Conservation (phyloP, 768 basidiomycete genomes). For the Tulasnella calospora region DNA sequence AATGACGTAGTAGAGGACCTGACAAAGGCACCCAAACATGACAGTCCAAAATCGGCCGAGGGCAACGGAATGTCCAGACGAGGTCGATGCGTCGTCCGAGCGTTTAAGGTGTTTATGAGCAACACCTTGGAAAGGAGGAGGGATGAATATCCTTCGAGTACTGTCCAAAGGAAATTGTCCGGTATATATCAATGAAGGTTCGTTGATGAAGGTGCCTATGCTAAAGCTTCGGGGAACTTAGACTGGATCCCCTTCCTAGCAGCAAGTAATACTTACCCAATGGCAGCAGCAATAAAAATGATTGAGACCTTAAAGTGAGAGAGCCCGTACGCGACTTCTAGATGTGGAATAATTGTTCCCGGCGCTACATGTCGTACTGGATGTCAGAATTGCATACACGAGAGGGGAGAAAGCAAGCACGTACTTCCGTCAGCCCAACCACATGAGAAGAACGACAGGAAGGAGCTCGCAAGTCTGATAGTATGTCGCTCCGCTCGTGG, state of each 20-base stretch:
- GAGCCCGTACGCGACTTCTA: neutral
- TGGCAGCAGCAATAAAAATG: slow-evolving; percentile 48
- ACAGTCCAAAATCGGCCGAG: slow-evolving; percentile 12
- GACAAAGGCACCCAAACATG: slow-evolving; percentile 10
- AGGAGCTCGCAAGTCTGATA: slow-evolving; percentile 14
- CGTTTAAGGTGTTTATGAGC: slow-evolving; percentile 29
- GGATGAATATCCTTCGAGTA: slow-evolving; percentile 32
- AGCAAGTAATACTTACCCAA: slow-evolving; percentile 41
- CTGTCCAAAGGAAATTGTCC: slow-evolving; percentile 38
- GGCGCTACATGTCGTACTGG: neutral
- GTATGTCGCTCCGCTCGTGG: neutral
- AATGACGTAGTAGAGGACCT: slow-evolving; percentile 14
- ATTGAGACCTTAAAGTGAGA: slow-evolving; percentile 36
- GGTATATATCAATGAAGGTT: slow-evolving; percentile 42
- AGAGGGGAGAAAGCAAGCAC: neutral
- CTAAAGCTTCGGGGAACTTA: slow-evolving; percentile 40
- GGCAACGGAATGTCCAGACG: slow-evolving; percentile 4
- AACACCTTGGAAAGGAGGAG: neutral
- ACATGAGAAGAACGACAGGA: slow-evolving; percentile 3
- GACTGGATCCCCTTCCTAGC: neutral
- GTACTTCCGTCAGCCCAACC: slow-evolving; percentile 24
- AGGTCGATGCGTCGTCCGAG: neutral
- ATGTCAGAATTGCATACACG: neutral
- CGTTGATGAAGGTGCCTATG: slow-evolving; percentile 47
- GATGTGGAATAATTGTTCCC: slow-evolving; percentile 17